Evolutionary conservation across 257 asterid genomes (phyloP).

Genomic region (Solanum sparsipilum): DNA sequence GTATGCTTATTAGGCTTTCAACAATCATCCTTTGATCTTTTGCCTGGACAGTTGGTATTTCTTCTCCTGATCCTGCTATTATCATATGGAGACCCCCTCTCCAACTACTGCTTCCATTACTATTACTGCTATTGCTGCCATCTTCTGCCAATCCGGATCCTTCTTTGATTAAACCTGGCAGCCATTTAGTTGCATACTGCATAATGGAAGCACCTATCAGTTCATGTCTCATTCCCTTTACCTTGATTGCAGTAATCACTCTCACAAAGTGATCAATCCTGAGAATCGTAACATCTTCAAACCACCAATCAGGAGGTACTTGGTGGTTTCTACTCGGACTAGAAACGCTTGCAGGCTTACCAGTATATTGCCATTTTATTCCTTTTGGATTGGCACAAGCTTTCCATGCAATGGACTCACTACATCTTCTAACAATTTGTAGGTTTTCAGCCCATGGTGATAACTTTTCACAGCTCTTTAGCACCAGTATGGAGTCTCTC

Average conservation of each 20-base stretch:
- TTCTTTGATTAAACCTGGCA: constrained; percentile 55
- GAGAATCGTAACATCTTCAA: constrained; percentile 77
- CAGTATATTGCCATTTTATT: constrained; percentile 88
- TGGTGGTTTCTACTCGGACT: constrained; percentile 66
- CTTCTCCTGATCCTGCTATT: constrained; percentile 49
- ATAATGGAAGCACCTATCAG: constrained; percentile 64
- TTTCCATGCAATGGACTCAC: constrained; percentile 97
- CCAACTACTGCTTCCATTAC: constrained; percentile 42
- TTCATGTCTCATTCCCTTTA: constrained; percentile 83
- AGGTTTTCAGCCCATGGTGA: constrained; percentile 97
- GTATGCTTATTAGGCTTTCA: constrained; percentile 85
- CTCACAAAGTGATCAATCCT: constrained; percentile 88
- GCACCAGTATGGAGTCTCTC: constrained; percentile 79
- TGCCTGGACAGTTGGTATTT: constrained; percentile 35
- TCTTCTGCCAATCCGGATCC: constrained; percentile 22
- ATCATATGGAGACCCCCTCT: constrained; percentile 81
- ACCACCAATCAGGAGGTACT: constrained; percentile 96
- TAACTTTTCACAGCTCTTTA: constrained; percentile 69
- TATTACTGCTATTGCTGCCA: constrained; percentile 16
- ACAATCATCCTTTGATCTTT: constrained; percentile 79
- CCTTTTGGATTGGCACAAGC: constrained; percentile 98
- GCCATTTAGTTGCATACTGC: constrained; percentile 79
- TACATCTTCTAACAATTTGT: constrained; percentile 80
- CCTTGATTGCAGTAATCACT: constrained; percentile 80
- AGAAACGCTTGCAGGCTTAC: constrained; percentile 44